A percentile compares a stretch with the other conserved stretches of the same genome.
Conservation (phyloP, 495 filamentous ascomycete species). For the Penicillium psychrofluorescens region DNA sequence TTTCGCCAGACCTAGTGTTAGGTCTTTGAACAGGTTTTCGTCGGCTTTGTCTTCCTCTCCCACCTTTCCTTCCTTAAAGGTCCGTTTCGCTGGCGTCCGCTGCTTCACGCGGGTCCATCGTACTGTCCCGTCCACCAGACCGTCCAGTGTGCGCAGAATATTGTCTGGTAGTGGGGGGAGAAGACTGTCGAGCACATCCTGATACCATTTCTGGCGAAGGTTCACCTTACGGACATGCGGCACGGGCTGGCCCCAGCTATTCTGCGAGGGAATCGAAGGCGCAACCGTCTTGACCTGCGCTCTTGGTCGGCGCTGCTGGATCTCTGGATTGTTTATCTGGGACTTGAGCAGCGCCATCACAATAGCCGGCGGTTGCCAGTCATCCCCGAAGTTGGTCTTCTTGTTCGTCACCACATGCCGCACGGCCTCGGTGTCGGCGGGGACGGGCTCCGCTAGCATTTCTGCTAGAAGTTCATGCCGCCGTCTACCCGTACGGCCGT, state of each 20-base stretch:
- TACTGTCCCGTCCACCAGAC: constrained; percentile 45
- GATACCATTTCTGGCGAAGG: constrained; percentile 56
- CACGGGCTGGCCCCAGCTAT: constrained; percentile 57
- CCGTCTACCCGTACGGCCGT: constrained; percentile 67
- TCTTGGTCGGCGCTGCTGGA: constrained; percentile 13
- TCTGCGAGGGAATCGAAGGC: constrained; percentile 50
- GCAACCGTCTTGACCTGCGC: constrained; percentile 29
- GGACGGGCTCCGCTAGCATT: constrained; percentile 33
- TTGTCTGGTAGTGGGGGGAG: constrained; percentile 64
- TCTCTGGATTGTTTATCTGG: constrained; percentile 21
- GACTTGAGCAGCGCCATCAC: constrained; percentile 28
- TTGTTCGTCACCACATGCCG: constrained; percentile 9
- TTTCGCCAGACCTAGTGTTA: constrained; percentile 28
- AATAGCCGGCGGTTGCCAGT: constrained; percentile 28
- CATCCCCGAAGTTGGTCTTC: constrained; percentile 17
- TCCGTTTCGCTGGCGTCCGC: constrained; percentile 16
- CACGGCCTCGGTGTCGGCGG: constrained; percentile 20
- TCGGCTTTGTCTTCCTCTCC: background rate
- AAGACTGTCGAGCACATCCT: constrained; percentile 41
- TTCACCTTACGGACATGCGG: constrained; percentile 45
- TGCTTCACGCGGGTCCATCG: constrained; percentile 35
- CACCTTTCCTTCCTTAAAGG: background rate
- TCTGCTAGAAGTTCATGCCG: constrained; percentile 52
- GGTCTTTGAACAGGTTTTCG: constrained; percentile 11
- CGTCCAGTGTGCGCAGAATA: constrained; percentile 58